Base-by-base conservation (phyloP, 176 grass and related monocot genomes). In the Calamus simplicifolius region DNA sequence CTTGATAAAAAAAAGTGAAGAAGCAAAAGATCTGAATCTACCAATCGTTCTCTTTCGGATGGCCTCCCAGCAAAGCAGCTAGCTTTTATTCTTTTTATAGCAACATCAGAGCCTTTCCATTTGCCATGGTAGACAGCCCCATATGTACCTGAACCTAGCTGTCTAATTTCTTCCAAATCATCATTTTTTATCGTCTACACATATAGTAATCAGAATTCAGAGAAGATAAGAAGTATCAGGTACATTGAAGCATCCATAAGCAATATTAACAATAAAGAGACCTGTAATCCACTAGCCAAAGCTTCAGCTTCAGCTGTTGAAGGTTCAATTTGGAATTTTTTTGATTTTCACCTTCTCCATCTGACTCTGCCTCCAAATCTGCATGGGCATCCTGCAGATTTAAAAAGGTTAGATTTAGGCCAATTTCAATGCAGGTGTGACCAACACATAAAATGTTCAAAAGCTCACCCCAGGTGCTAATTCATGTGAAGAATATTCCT, bases 41-140 rank as follows among this genome's bases (percentile, higher is more conserved):
- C 93, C 87, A 98, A 68, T 6, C 84, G 83, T 50, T 73, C 81
- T 81, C 93, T 92, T 59, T 98, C 87, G 13, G 93, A 98, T 73
- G 93, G 93, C 54, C 64, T 87, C 72, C 87, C 93, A 75, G 57
- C 38, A 63, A 98, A 98, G 66, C 87, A 92, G 57, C 93, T 98
- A 28, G 84, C 93, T 80, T 98, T 98, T 79, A 98, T 98, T 85
- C 84, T 91, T 85, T 98, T 98, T 70, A 98, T 83, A 18, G 93
- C 93, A 68, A 98, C 87, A 68, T 98, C 93, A 53, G 87, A 98
- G 62, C 93, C 93, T 61, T 76, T 91, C 93, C 93, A 98, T 80
- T 98, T 98, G 52, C 87, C 93, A 91, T 98, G 79, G 63, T 60
- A 98, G 16, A 98, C 93, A 5, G 93, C 23, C n/a, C 93, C 93